Base-by-base conservation (phyloP, 345 rosid species). In the Syzygium aromaticum region DNA sequence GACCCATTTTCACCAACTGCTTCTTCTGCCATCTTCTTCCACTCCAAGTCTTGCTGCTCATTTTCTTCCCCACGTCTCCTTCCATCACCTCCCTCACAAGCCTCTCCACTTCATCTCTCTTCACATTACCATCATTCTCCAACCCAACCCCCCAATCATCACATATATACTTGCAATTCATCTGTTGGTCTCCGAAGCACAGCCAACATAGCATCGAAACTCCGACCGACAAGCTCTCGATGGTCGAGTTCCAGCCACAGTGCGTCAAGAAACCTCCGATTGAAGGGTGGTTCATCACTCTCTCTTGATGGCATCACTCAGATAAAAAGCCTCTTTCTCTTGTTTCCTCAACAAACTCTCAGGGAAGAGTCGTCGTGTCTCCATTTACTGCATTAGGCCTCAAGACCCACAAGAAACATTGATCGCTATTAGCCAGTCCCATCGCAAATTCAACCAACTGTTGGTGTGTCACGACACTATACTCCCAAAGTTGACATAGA, bases 71-170 rank as follows among this genome's bases (percentile, higher is more conserved):
- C n/a, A 23, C 86, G 23, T 86, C 90, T 25, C 91, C 92, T 5
- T 87, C 93, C 90, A 93, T 89, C 17, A 91, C 10, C 63, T 92
- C 92, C 56, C 52, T 89, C 53, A 91, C 92, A 40, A 89, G 86
- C n/a, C 10, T 85, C 77, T 92, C 88, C 33, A 93, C 92, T 57
- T 84, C 84, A 22, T 90, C 91, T 54, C 93, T 89, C 61, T 84
- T 91, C 21, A 88, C 94, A 38, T 91, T 56, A 8, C 27, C 86
- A 67, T 33, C 43, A 5, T 33, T 67, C 78, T 73, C 80, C 25
- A 73, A 38, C 85, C 95, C 93, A 2, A 92, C 64, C 40, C 87
- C 89, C 95, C 94, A 93, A 14, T 89, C 86, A 25, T 27, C 87
- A 67, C 92, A 92, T 11, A 89, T 59, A 21, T 86, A 93, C 87